phyloP scores from a whole-genome alignment of 768 basidiomycete species.

The Mycena galericulata region DNA sequence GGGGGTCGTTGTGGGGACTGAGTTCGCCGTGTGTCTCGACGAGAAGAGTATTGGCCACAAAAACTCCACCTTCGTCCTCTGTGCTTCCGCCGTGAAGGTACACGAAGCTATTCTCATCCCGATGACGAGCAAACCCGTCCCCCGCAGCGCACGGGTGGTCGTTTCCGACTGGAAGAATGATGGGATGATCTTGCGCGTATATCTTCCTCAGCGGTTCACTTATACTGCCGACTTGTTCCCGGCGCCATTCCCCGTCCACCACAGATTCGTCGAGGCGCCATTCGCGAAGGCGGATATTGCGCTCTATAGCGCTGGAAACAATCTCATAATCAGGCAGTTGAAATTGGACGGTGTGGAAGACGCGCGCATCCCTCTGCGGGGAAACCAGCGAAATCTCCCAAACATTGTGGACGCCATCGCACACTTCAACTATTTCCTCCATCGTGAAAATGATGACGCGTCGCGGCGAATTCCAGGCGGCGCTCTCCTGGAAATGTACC shows the following conservation, averaged over 20 bases:
- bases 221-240: not conserved
- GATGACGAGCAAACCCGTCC: not conserved
- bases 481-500: not conserved
- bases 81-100: not conserved
- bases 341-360: not conserved
- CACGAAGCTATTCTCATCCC: not conserved
- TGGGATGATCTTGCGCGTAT: not conserved
- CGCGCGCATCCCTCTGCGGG: not conserved
- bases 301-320: no score
- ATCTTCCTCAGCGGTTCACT: not conserved
- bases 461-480: not conserved
- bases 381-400: not conserved
- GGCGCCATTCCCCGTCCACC: not conserved
- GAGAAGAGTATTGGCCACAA: not conserved
- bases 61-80: not conserved
- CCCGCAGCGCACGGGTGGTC: not conserved
- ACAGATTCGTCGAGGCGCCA: not conserved
- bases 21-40: not conserved
- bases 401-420: not conserved
- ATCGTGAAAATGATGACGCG: not conserved
- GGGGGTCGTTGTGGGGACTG: conserved; percentile 11
- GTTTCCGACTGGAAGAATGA: not conserved
- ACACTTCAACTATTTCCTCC: not conserved
- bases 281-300: no score
- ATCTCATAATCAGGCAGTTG: no score